Base-by-base conservation (phyloP, 2,329 filamentous ascomycete species). In the Byssothecium circinans region DNA sequence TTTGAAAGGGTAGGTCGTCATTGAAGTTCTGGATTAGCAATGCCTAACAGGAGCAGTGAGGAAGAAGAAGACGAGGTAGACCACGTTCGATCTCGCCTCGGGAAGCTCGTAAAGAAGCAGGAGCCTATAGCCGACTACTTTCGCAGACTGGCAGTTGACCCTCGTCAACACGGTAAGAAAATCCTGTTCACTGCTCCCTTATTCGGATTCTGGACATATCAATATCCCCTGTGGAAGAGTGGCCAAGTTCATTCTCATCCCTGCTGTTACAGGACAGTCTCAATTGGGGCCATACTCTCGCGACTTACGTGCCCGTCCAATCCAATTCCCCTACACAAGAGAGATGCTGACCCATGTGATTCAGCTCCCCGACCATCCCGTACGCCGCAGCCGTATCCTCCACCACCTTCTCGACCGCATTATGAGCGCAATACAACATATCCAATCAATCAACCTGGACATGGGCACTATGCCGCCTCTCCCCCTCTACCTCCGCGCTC, bases 1-100 rank as follows among this genome's bases (percentile, higher is more conserved):
- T 41, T 55, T 80, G 49, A 74, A 70, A 65, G 74, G 73, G 79
- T 81, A 70, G 60, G 73, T 56, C 8, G n/a, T 32, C 18, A 19
- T 32, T 17, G 30, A 22, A 18, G 8, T 36, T 36, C 34, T 20
- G 17, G 34, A 30, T 6, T 7, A 29, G 25, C 39, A 39, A 18
- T 43, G 25, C 32, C 59, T 66, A 43, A 65, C 49, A n/a, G 29
- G 8, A 23, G 20, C 38, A 71, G 67, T 23, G 57, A 64, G 18
- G 55, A 61, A 7, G 54, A 62, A 15, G 64, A 64, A 15, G 58
- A 58, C n/a, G 67, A 67, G 23, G 47, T 69, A n/a, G 50, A 60
- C 33, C 46, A 50, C n/a, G 63, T 61, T 37, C 61, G 62, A 30
- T 22, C 44, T 27, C 58, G 61, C 11, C 49, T 72, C 6, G 51